Base-by-base conservation (phyloP, 805 yeast genomes). In the Tetrapisispora phaffii region DNA sequence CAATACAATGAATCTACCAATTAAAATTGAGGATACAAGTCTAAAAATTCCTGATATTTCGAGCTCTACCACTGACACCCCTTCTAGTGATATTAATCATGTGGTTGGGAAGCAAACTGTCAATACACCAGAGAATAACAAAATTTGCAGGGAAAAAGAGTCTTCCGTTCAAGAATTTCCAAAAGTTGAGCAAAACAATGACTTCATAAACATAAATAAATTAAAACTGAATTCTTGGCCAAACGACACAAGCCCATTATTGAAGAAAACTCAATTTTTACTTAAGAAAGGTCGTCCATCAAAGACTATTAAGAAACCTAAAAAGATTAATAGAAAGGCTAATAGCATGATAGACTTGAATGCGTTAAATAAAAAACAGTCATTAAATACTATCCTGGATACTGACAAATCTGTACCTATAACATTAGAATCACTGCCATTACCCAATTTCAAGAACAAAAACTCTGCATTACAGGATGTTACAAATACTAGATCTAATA, bases 391-490 rank as follows among this genome's bases (percentile, higher is more conserved):
- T 16, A 17, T 40, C 17, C 15, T 31, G 17, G 35, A 33, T 17
- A 12, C 17, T 7, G 24, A 32, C 12, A 33, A 16, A 19, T 16
- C 23, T 15, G 37, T 21, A 2, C 37, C 40, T 20, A 20, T 22
- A 28, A 35, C 28, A n/a, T 21, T 32, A 32, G 34, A 26, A 17
- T 8, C 10, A n/a, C 16, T 17, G 20, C 44, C 44, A 10, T 10
- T 19, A 12, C 28, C 22, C 4, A 13, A 19, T 24, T n/a, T 16
- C 1, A 35, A 20, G 7, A 31, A 24, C 9, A 22, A 24, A 34
- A 44, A 29, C 5, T n/a, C 34, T 5, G 41, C 35, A 17, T 32
- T 44, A 16, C 40, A 44, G 35, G 53, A 48, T 36, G 44, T 47
- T 4, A 49, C 51, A 36, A 49, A 44, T 23, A 43, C 28, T 7